Percentiles rank a stretch among this genome's conserved stretches.
These are phyloP conservation scores for Rosa lucieae DNA, from an alignment of 306 rosid species.

Conservation along the genomic window DNA sequence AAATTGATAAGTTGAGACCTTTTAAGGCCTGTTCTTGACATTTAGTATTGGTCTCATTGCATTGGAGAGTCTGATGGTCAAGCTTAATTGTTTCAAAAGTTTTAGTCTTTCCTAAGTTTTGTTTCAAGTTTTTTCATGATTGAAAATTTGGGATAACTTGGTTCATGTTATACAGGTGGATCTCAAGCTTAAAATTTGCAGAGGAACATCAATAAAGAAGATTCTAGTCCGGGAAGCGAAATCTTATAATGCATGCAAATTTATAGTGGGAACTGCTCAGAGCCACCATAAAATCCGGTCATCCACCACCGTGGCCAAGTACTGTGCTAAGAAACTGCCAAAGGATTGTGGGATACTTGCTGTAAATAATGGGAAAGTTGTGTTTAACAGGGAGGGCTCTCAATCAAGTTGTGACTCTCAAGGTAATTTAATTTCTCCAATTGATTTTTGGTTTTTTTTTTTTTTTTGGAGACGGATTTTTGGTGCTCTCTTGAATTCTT, in stretches of 20 bases:
- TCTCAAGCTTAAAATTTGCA: conserved; percentile 87
- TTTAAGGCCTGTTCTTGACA: conserved; percentile 1
- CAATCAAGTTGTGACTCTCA: conserved; percentile 28
- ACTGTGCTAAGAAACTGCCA: conserved; percentile 76
- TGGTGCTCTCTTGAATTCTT: conserved; percentile 7
- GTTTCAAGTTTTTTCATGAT: neutral
- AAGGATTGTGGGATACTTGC: conserved; percentile 68
- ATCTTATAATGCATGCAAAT: conserved; percentile 60
- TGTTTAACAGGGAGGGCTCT: conserved; percentile 57
- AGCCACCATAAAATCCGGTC: conserved; percentile 64
- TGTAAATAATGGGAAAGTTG: conserved; percentile 78
- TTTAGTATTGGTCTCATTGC: neutral
- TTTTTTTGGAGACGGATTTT: neutral
- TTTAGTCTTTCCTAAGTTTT: neutral
- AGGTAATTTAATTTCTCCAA: conserved; percentile 42
- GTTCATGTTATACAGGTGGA: conserved; percentile 63
- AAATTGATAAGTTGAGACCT: neutral
- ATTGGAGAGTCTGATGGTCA: neutral
- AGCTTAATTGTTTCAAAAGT: neutral
- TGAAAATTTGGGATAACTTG: conserved; percentile 12
- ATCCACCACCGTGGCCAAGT: conserved; percentile 73
- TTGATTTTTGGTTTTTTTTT: neutral
- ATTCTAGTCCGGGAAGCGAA: conserved; percentile 78
- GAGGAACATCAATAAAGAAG: conserved; percentile 70
- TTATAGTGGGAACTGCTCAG: conserved; percentile 72